Evolutionary conservation across 192 early-diverging fungal species (phyloP).

Genomic region (Coemansia sp.): DNA sequence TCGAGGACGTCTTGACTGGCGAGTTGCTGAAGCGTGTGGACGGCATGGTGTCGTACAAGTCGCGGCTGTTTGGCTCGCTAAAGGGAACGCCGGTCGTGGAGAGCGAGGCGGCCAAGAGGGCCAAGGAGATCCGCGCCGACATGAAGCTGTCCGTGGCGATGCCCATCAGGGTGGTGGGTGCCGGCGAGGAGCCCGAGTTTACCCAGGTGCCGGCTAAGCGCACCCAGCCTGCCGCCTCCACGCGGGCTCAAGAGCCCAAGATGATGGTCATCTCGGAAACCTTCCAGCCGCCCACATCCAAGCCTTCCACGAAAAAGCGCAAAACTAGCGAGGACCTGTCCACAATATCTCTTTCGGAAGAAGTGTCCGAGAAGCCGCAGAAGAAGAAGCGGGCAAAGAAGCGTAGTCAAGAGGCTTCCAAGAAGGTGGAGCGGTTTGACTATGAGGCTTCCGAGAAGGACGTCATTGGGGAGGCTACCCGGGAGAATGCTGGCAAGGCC

Average conservation of each 20-base stretch:
- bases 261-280: conserved; percentile 35
- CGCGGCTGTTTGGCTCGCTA: conserved; percentile 28
- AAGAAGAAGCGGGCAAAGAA: background rate
- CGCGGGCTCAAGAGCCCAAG: background rate
- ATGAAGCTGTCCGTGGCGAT: conserved; percentile 28
- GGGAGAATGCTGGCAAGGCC: background rate
- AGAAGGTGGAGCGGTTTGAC: conserved; percentile 1
- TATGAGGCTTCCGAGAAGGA: background rate
- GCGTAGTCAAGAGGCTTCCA: background rate
- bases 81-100: background rate
- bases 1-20: conserved; percentile 16
- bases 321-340: conserved; percentile 7
- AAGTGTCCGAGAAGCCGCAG: background rate
- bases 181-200: background rate
- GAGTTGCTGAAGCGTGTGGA: conserved; percentile 9
- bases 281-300: background rate
- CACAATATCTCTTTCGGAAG: conserved; percentile 18
- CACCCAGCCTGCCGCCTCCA: background rate
- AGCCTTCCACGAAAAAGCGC: background rate
- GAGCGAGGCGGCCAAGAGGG: conserved; percentile 1
- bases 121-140: conserved; percentile 26
- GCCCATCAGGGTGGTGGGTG: conserved; percentile 11
- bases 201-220: background rate
- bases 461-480: conserved; percentile 2
- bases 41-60: conserved; percentile 9